These are phyloP conservation scores for Cyamopsis tetragonoloba DNA, from an alignment of 306 rosid species.

Conservation along the genomic window DNA sequence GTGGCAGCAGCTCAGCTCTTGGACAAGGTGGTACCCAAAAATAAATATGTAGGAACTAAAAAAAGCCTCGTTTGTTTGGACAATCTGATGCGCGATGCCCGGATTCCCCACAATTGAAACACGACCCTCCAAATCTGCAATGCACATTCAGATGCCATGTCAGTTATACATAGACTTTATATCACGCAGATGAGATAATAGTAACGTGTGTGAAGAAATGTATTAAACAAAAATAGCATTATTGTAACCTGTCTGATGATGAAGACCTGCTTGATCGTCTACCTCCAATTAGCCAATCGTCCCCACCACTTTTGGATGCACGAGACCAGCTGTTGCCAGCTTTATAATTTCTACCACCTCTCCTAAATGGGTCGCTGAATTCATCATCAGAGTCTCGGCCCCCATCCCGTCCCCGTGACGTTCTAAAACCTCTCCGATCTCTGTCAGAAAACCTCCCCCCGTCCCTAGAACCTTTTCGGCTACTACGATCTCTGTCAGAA, in stretches of 20 bases:
- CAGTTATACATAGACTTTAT: slow-evolving; percentile 9
- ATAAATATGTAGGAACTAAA: slow-evolving; percentile 7
- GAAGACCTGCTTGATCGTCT: slow-evolving; percentile 68
- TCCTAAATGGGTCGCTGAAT: slow-evolving; percentile 31
- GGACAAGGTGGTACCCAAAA: slow-evolving; percentile 22
- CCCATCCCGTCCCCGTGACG: slow-evolving; percentile 56
- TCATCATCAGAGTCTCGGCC: slow-evolving; percentile 40
- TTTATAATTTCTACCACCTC: slow-evolving; percentile 50
- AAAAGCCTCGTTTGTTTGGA: slow-evolving; percentile 57
- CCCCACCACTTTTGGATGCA: slow-evolving; percentile 47
- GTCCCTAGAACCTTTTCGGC: slow-evolving; percentile 32
- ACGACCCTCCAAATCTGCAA: slow-evolving; percentile 86
- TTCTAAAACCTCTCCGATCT: slow-evolving; percentile 57
- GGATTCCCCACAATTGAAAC: slow-evolving; percentile 81
- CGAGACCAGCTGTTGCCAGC: slow-evolving; percentile 56
- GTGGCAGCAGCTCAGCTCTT: slow-evolving; percentile 31
- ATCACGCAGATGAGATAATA: background rate
- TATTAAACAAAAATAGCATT: slow-evolving; percentile 1
- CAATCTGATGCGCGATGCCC: slow-evolving; percentile 95
- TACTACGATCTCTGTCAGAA: slow-evolving; percentile 62
- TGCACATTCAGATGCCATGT: slow-evolving; percentile 25
- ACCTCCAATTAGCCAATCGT: slow-evolving; percentile 87
- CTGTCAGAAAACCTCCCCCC: slow-evolving; percentile 34
- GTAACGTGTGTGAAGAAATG: slow-evolving; percentile 1
- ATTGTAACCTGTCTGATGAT: slow-evolving; percentile 58